Evolutionary conservation across 805 yeast species (phyloP), one percentile per base, ranked within the genome.

Genomic region (Candida schatavii): DNA sequence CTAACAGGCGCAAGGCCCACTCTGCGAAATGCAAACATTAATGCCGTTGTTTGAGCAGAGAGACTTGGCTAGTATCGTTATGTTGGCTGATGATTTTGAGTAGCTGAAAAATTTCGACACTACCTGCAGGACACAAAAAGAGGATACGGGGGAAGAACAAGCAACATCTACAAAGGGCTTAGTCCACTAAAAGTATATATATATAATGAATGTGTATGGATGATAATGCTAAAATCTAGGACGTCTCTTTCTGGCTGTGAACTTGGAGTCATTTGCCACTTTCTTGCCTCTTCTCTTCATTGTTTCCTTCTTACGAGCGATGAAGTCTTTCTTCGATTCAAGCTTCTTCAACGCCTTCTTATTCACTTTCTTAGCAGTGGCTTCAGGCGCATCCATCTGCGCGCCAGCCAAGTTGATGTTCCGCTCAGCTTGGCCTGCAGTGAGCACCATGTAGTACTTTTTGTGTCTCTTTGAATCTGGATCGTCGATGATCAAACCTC

Each of bases 401-500:
- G 90, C 89, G 38, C 95, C 89, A 5, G 79, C 74, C 49, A 91
- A 70, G 58, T 91, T 90, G 49, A 90, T 74, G 22, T 77, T 81
- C 49, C 83, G 77, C 3, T 83, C 86, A n/a, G 85, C 71, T 42
- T 75, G 75, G 44, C 96, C 96, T 1, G 97, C 95, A 37, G 90
- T 84, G 47, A 93, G 69, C 15, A 93, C 97, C 45, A 93, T 67
- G 59, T 93, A 93, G 62, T 85, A 88, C 65, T 93, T 93, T 63
- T 84, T 88, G 59, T 91, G 88, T 62, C 85, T 87, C 60, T 88
- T 90, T 27, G 89, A 81, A 53, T 93, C 97, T 3, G 96, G 95
- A 46, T 90, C 91, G 62, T 93, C 99, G 29, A 91, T 77, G 19
- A 93, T 89, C 50, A 91, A 72, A 48, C 99, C 99, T 57, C 99